Evolutionary conservation across 176 grass and related monocot genomes (phyloP).

Genomic region (Eleusine coracana): DNA sequence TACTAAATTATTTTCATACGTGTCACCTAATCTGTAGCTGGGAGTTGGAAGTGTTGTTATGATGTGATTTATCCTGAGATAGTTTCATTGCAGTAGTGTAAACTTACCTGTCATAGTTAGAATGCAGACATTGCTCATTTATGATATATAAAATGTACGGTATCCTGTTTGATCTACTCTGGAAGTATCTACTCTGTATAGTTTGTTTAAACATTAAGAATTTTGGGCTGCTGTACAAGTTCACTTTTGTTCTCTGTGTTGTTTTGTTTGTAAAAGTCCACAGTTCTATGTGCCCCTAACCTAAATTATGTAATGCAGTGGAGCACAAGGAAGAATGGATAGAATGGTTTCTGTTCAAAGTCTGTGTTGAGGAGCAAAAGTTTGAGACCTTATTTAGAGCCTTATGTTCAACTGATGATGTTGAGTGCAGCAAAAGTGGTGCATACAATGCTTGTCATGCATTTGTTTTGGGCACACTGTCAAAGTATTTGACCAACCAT

Average conservation of each 20-base stretch:
- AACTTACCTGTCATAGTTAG: background rate
- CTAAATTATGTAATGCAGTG: conserved; percentile 51
- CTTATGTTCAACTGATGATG: conserved; percentile 52
- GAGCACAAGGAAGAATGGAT: conserved; percentile 89
- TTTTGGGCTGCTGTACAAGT: too few relatives aligned
- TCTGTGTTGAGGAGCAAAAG: conserved; percentile 72
- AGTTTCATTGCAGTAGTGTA: background rate
- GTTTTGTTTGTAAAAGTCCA: background rate
- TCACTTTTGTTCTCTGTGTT: background rate
- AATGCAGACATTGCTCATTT: background rate
- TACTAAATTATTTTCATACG: too few relatives aligned
- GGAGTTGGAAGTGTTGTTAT: too few relatives aligned
- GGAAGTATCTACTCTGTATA: too few relatives aligned
- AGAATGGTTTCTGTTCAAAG: conserved; percentile 89
- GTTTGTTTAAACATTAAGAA: too few relatives aligned
- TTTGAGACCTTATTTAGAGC: conserved; percentile 58
- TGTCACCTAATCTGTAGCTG: too few relatives aligned
- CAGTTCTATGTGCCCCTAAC: conserved; percentile 16
- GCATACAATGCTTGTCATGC: conserved; percentile 54
- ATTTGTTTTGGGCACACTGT: conserved; percentile 69
- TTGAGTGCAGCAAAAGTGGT: background rate
- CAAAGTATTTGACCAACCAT: conserved; percentile 72
- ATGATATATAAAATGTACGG: background rate
- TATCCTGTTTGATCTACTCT: too few relatives aligned
- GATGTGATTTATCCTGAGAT: background rate